Percentiles rank a stretch among this genome's conserved stretches.
phyloP scores from a whole-genome alignment of 495 filamentous ascomycete species.

The Talaromyces trachyspermus region DNA sequence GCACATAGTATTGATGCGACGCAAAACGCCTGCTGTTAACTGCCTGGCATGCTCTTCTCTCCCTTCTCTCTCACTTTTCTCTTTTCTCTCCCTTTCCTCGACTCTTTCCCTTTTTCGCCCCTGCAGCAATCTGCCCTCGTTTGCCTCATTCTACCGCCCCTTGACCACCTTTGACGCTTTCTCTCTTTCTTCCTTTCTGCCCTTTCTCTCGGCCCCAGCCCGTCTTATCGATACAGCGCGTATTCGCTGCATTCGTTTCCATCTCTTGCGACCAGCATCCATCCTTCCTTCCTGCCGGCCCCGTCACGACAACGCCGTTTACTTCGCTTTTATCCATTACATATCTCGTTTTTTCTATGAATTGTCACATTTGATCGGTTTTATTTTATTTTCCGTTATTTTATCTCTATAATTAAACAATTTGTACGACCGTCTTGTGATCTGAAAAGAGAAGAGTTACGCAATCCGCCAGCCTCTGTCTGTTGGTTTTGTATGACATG shows the following conservation, averaged over 20 bases:
- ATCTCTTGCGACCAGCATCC: slow-evolving; percentile 10
- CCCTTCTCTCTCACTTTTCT: slow-evolving; percentile 29
- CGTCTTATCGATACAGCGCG: background rate
- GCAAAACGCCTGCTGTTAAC: too few species aligned
- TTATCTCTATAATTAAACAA: background rate
- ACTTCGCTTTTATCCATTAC: slow-evolving; percentile 1
- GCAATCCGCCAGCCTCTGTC: too few species aligned
- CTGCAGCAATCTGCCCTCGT: too few species aligned
- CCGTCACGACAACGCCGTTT: too few species aligned
- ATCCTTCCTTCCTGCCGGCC: slow-evolving; percentile 1
- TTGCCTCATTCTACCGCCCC: slow-evolving; percentile 5
- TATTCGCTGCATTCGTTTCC: slow-evolving; percentile 1
- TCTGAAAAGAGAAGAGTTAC: too few species aligned
- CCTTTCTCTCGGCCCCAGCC: background rate
- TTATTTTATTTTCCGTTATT: background rate
- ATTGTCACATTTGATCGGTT: too few species aligned
- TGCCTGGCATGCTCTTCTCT: too few species aligned
- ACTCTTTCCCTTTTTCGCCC: too few species aligned
- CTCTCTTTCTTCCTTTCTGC: background rate
- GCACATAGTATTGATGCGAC: too few species aligned
- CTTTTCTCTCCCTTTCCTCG: slow-evolving; percentile 17
- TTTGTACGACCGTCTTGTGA: too few species aligned
- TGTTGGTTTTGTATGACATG: background rate
- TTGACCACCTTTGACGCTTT: too few species aligned
- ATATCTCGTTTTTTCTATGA: too few species aligned